phyloP scores from a whole-genome alignment of 2,329 filamentous ascomycete genomes.

The Fusarium sp. region DNA sequence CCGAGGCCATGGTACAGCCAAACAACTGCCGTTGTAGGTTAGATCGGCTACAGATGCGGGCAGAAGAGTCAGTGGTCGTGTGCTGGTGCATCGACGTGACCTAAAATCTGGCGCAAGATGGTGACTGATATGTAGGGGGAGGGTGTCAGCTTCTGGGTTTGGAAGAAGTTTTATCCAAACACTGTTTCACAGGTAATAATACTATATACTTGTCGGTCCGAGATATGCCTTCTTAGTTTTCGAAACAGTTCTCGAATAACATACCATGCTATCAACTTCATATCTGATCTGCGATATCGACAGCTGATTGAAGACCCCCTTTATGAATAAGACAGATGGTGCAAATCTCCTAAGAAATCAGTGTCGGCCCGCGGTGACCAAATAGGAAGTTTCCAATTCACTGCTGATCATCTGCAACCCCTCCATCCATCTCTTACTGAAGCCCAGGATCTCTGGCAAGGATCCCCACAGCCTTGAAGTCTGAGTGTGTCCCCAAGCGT shows the following conservation, averaged over 20 bases:
- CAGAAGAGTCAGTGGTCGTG: conserved; percentile 2
- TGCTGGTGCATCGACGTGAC: conserved; percentile 14
- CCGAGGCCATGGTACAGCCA: conserved; percentile 33
- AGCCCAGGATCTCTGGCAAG: conserved; percentile 17
- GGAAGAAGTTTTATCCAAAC: conserved; percentile 1
- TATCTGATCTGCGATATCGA: conserved; percentile 8
- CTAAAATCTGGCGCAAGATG: conserved; percentile 10
- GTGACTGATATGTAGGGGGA: not conserved
- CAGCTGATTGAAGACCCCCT: conserved; percentile 7
- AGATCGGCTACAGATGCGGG: conserved; percentile 21
- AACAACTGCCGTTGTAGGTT: conserved; percentile 22
- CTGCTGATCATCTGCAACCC: conserved; percentile 20
- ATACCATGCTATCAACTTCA: not conserved
- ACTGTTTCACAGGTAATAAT: not conserved
- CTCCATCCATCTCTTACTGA: not conserved
- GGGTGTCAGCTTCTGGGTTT: not conserved
- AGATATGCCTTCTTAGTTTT: not conserved
- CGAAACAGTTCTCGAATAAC: not conserved
- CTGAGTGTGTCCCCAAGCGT: conserved; percentile 33
- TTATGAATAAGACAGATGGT: conserved; percentile 8
- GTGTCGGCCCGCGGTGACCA: conserved; percentile 20
- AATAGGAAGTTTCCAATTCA: conserved; percentile 31
- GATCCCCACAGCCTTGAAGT: conserved; percentile 23
- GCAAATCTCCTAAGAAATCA: conserved; percentile 15
- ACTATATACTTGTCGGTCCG: not conserved